Conservation (phyloP, 1,284 basidiomycete genomes). For the Porodaedalea pini region DNA sequence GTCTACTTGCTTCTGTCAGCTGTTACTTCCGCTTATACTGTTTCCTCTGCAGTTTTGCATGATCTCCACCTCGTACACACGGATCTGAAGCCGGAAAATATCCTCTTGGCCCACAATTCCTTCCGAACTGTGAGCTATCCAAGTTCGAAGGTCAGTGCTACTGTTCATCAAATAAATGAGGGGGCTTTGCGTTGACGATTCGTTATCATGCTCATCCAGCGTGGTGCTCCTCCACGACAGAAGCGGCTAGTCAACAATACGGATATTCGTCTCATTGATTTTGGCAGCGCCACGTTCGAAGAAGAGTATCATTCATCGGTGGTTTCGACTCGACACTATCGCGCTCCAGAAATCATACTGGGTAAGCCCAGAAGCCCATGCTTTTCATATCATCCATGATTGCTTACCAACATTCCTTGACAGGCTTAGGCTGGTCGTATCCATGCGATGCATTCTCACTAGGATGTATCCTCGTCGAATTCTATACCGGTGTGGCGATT, state of each 20-base stretch:
- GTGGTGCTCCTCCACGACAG: conserved; percentile 53
- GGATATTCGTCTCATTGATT: conserved; percentile 96
- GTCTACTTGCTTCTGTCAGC: conserved; percentile 32
- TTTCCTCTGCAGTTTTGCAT: conserved; percentile 70
- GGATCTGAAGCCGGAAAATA: conserved; percentile 98
- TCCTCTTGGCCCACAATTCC: conserved; percentile 88
- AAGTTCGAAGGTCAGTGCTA: conserved; percentile 50
- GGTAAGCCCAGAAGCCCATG: conserved; percentile 58
- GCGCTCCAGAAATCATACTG: conserved; percentile 98
- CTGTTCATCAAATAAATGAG: conserved; percentile 4
- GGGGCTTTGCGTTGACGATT: conserved; percentile 10
- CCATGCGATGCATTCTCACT: conserved; percentile 99
- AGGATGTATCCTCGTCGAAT: conserved; percentile 98
- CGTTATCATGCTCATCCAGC: conserved; percentile 35
- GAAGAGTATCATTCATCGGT: conserved; percentile 98
- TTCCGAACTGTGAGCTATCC: conserved; percentile 57
- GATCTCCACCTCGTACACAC: conserved; percentile 92
- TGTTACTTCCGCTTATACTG: neutral
- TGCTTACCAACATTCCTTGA: conserved; percentile 10
- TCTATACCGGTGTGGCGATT: conserved; percentile 94
- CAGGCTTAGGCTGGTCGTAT: conserved; percentile 96
- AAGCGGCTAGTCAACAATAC: conserved; percentile 83
- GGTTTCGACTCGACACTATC: conserved; percentile 96
- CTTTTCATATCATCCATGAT: conserved; percentile 5
- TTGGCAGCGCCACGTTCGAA: conserved; percentile 97